Evolutionary conservation across 2,329 filamentous ascomycete genomes (phyloP).

Genomic region (Taxawa tesnikishii): DNA sequence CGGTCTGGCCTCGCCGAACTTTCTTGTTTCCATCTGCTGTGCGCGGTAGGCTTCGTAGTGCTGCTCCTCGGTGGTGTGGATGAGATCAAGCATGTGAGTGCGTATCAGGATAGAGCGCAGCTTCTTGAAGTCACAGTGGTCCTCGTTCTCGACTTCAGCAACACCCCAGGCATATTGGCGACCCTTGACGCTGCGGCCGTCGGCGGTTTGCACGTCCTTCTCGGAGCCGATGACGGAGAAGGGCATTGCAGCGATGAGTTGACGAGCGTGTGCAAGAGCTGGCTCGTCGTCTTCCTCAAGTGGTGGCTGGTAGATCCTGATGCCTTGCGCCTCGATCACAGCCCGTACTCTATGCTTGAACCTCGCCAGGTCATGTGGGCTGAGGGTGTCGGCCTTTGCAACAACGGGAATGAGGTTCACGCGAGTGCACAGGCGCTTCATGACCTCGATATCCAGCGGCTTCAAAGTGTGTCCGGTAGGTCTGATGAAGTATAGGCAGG

Average conservation of each 20-base stretch:
- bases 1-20: constrained; percentile 94
- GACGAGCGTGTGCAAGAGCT: constrained; percentile 86
- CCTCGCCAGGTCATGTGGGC: constrained; percentile 75
- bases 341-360: constrained; percentile 94
- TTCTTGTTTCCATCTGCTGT: constrained; percentile 99
- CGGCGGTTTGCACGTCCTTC: constrained; percentile 95
- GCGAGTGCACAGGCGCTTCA: constrained; percentile 96
- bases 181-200: constrained; percentile 95
- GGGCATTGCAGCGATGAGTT: constrained; percentile 92
- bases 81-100: constrained; percentile 96
- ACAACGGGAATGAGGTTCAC: constrained; percentile 98
- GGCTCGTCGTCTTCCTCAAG: constrained; percentile 97
- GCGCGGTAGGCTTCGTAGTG: constrained; percentile 99
- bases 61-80: constrained; percentile 97
- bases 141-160: constrained; percentile 98
- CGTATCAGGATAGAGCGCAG: constrained; percentile 96
- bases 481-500: constrained; percentile 97
- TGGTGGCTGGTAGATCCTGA: constrained; percentile 98
- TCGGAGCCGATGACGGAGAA: constrained; percentile 98
- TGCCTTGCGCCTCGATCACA: constrained; percentile 95
- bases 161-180: constrained; percentile 99
- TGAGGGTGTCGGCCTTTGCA: constrained; percentile 96
- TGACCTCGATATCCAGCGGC: constrained; percentile 97
- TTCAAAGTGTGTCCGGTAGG: constrained; percentile 97
- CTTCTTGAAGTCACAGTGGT: constrained; percentile 99